These are phyloP conservation scores for Sordariomycetes sp. DNA, from an alignment of 2,329 filamentous ascomycete genomes.

Conservation along the genomic window DNA sequence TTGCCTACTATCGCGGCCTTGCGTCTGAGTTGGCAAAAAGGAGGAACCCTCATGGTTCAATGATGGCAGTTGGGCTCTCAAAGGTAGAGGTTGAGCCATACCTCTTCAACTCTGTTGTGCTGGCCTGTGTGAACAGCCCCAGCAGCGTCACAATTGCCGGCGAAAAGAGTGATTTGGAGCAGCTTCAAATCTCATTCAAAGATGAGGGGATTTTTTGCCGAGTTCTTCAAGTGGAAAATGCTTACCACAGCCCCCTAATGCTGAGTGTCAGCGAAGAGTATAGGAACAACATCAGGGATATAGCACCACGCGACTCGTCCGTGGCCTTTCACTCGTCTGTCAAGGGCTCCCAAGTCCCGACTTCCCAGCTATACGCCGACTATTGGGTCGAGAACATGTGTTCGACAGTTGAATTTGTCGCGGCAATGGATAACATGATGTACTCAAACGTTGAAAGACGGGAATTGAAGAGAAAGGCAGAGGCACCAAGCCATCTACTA, in stretches of 20 bases:
- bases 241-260: slow-evolving; percentile 10
- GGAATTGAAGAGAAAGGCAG: background rate
- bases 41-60: slow-evolving; percentile 25
- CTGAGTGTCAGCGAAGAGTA: slow-evolving; percentile 2
- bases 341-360: slow-evolving; percentile 2
- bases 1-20: slow-evolving; percentile 10
- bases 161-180: slow-evolving; percentile 14
- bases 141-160: slow-evolving; percentile 36
- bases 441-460: no score
- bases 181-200: background rate
- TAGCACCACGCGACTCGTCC: no score
- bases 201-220: slow-evolving; percentile 3
- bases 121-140: slow-evolving; percentile 37
- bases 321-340: slow-evolving; percentile 11
- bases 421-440: slow-evolving; percentile 3
- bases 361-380: slow-evolving; percentile 3
- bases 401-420: slow-evolving; percentile 10
- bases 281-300: no score
- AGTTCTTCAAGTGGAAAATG: slow-evolving; percentile 8
- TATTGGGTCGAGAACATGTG: slow-evolving; percentile 13
- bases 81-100: background rate
- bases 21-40: slow-evolving; percentile 3
- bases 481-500: background rate
- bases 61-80: slow-evolving; percentile 42
- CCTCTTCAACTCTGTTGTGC: slow-evolving; percentile 3